phyloP scores from a whole-genome alignment of 371 early-diverging fungal genomes.

The Blakeslea trispora region DNA sequence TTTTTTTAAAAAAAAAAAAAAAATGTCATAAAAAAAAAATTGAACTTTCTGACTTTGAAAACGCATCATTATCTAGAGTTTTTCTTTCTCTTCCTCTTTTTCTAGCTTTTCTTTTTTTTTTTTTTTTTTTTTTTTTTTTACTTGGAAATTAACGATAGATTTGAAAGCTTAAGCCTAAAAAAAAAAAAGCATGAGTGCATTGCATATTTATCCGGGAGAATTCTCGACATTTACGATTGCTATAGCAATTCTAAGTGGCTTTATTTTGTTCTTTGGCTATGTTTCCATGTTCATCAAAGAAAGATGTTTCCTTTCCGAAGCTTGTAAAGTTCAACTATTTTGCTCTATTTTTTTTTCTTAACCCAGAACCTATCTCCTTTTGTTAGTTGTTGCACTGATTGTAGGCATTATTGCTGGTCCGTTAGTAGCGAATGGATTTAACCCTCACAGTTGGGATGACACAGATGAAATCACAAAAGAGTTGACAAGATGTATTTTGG shows the following conservation, averaged over 20 bases:
- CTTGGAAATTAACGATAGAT: neutral
- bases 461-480: slow-evolving; percentile 63
- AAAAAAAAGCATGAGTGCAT: neutral
- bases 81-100: no score
- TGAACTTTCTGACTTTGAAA: no score
- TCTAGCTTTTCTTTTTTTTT: neutral
- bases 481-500: slow-evolving; percentile 77
- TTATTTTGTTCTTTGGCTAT: slow-evolving; percentile 85
- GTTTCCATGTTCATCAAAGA: slow-evolving; percentile 93
- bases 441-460: slow-evolving; percentile 58
- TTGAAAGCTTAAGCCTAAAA: neutral
- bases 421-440: slow-evolving; percentile 60
- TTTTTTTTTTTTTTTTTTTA: no score
- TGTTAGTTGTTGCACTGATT: slow-evolving; percentile 76
- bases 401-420: slow-evolving; percentile 91
- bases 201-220: slow-evolving; percentile 49
- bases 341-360: neutral
- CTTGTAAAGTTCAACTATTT: slow-evolving; percentile 66
- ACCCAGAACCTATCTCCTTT: no score
- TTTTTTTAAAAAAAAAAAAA: no score
- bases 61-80: no score
- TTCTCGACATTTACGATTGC: slow-evolving; percentile 52
- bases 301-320: slow-evolving; percentile 87
- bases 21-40: no score
- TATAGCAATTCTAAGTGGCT: slow-evolving; percentile 74